Percentiles rank a stretch among this genome's conserved stretches.
phyloP scores from a whole-genome alignment of 2,329 filamentous ascomycete species.

The Aureobasidium sp. region DNA sequence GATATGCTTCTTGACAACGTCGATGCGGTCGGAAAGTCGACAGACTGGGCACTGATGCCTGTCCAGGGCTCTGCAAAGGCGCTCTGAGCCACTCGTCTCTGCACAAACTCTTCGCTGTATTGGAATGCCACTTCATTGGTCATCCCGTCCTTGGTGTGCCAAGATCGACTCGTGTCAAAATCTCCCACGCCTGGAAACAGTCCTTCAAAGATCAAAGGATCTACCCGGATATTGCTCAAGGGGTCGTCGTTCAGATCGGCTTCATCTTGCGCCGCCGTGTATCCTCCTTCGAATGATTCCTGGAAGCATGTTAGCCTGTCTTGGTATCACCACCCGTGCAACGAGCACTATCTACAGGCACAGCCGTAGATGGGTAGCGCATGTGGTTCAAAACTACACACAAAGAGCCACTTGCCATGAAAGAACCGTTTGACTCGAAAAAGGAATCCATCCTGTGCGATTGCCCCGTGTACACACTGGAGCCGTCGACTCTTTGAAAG shows the following conservation, averaged over 20 bases:
- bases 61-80: slow-evolving; percentile 6
- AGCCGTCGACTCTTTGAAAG: not conserved
- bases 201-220: not conserved
- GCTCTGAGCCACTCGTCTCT: slow-evolving; percentile 8
- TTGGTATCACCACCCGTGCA: not conserved
- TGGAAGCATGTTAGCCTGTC: slow-evolving; percentile 4
- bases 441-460: slow-evolving; percentile 8
- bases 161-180: not conserved
- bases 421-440: slow-evolving; percentile 1
- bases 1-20: not conserved
- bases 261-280: not conserved
- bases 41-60: not conserved
- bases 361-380: slow-evolving; percentile 12
- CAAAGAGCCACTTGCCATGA: slow-evolving; percentile 7
- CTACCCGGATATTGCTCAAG: not conserved
- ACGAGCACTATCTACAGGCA: slow-evolving; percentile 6
- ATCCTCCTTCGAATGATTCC: not conserved
- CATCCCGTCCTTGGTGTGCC: not conserved
- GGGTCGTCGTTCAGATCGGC: slow-evolving; percentile 4
- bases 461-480: not conserved
- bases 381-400: not conserved
- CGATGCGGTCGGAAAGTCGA: not conserved
- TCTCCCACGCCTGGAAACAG: too few relatives aligned
- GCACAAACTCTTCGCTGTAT: slow-evolving; percentile 13
- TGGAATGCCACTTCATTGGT: not conserved